phyloP scores from a whole-genome alignment of 352 stramenopile species.

The Globisporangium okanoganense region DNA sequence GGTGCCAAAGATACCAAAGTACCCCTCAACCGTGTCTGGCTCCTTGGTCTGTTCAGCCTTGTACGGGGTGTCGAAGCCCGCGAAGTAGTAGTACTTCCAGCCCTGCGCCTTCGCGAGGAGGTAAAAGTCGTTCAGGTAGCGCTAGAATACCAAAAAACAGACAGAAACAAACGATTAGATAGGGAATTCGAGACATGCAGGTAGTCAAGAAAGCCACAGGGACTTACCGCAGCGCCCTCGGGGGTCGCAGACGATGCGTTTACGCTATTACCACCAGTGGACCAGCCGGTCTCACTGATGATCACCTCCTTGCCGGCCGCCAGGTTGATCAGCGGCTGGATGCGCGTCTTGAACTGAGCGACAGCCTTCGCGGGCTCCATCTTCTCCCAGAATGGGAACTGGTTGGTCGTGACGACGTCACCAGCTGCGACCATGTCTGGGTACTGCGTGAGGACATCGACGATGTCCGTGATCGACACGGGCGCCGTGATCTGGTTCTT shows the following conservation, averaged over 20 bases:
- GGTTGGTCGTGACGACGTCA: constrained; percentile 81
- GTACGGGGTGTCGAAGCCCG: constrained; percentile 78
- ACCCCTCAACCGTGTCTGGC: constrained; percentile 55
- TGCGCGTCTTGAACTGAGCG: constrained; percentile 69
- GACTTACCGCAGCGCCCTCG: constrained; percentile 48
- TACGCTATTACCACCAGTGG: constrained; percentile 48
- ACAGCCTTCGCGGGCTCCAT: constrained; percentile 49
- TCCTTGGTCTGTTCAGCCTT: constrained; percentile 56
- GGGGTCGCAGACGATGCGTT: constrained; percentile 59
- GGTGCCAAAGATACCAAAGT: constrained; percentile 76
- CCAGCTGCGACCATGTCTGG: constrained; percentile 68
- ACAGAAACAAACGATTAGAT: background rate
- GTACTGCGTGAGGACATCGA: constrained; percentile 74
- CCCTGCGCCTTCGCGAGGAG: constrained; percentile 49
- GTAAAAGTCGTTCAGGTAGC: constrained; percentile 80
- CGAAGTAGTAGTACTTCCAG: constrained; percentile 89
- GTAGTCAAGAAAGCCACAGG: background rate
- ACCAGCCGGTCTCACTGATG: constrained; percentile 83
- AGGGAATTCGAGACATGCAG: background rate
- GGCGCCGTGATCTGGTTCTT: constrained; percentile 52
- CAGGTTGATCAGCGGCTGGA: constrained; percentile 61
- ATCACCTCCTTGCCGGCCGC: constrained; percentile 69
- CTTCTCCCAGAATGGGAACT: constrained; percentile 86
- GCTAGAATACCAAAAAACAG: too few species aligned
- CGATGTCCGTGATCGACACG: constrained; percentile 79